A percentile compares a stretch with the other conserved stretches of the same genome.
These are phyloP conservation scores for Simplicillium aogashimaense DNA, from an alignment of 2,329 filamentous ascomycete species.

Conservation along the genomic window DNA sequence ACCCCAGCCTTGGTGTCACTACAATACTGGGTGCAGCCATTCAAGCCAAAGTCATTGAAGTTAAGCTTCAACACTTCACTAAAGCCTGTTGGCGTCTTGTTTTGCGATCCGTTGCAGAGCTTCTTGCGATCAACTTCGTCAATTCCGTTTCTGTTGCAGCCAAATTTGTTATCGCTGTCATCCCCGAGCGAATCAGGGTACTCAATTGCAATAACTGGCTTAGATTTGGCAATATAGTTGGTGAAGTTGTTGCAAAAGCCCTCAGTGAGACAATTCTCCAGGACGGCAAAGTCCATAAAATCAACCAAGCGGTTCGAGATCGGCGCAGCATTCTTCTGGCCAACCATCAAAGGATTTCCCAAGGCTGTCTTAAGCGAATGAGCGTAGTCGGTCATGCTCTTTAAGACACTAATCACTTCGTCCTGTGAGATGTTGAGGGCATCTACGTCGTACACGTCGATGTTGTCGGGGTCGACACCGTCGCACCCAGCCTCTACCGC, in stretches of 20 bases:
- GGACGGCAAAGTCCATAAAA: too few relatives aligned
- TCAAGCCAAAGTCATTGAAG: conserved; percentile 3
- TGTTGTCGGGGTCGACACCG: conserved; percentile 22
- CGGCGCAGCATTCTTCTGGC: too few relatives aligned
- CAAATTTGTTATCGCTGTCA: neutral
- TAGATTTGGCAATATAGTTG: too few relatives aligned
- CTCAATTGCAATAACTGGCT: too few relatives aligned
- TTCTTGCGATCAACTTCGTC: neutral
- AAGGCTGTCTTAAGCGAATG: conserved; percentile 14
- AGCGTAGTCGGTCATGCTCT: conserved; percentile 16
- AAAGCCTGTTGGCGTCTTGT: neutral
- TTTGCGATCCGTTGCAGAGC: neutral
- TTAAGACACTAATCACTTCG: conserved; percentile 17
- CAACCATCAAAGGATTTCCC: too few relatives aligned
- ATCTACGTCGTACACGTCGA: conserved; percentile 11
- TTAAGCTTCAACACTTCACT: conserved; percentile 3
- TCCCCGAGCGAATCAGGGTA: neutral
- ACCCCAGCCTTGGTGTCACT: neutral
- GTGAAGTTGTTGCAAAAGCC: too few relatives aligned
- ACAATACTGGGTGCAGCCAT: conserved; percentile 6
- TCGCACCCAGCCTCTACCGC: conserved; percentile 19
- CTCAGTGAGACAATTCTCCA: too few relatives aligned
- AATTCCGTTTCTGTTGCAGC: neutral
- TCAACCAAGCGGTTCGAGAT: too few relatives aligned
- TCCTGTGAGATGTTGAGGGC: conserved; percentile 6